Base-by-base conservation (phyloP, 257 asterid genomes). In the Henckelia pumila region DNA sequence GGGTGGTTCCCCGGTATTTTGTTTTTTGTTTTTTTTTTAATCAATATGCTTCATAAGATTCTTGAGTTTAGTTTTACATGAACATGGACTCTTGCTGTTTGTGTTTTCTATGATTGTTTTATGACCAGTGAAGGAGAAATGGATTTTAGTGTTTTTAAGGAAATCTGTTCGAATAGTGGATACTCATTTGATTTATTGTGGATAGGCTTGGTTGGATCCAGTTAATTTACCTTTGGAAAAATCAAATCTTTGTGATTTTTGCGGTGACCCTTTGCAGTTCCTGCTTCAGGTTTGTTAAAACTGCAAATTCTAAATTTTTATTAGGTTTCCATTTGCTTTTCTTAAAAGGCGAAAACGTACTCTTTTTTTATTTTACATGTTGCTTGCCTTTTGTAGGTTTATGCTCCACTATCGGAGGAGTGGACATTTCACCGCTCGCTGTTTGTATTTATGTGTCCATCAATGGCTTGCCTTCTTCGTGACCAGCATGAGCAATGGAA, bases 401-500 rank as follows among this genome's bases (percentile, higher is more conserved):
- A 94, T 77, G 99, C 96, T 16, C 96, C 97, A 47, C 87, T 94
- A 58, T 65, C 79, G 1, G 86, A 87, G 75, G 96, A 91, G 40
- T 84, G 96, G 0, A 80, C 99, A 32, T 91, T 91, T 71, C 99
- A 91, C 56, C 88, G 97, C 11, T 73, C 84, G 1, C 56, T 94
- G 59, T 85, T 81, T 65, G 75, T 94, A 56, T 91, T 94, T 78
- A 91, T 91, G 88, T 94, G 99, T 64, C 69, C 88, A 17, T 87
- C 99, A 19, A 84, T 91, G 96, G 14, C 84, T 33, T 94, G 96
- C 75, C 96, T 91, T 61, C 89, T 87, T 49, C 85, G 82, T 57
- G 96, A 94, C 69, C 96, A 88, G 68, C 97, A 94, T 64, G 97
- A 84, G 69, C 99, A 94, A 84, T 88, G 92, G 96, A 87, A 87